These are phyloP conservation scores for Rhodofomes roseus DNA, from an alignment of 1,284 basidiomycete species.

Conservation along the genomic window DNA sequence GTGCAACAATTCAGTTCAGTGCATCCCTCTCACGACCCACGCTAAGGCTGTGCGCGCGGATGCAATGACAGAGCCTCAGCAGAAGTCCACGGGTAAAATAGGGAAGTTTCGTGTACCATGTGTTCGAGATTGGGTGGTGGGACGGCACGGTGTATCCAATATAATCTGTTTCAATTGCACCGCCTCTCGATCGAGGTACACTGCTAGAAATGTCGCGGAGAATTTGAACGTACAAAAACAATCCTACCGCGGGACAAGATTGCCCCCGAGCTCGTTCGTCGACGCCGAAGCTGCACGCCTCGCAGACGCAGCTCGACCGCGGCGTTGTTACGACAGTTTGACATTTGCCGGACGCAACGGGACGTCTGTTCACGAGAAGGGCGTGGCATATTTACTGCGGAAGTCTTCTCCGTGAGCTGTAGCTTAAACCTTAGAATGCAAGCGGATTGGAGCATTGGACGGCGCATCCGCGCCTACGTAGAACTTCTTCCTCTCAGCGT, in stretches of 20 bases:
- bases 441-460: too few relatives aligned
- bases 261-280: background rate
- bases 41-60: background rate
- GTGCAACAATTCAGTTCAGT: too few relatives aligned
- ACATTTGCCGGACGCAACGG: too few relatives aligned
- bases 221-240: background rate
- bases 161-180: background rate
- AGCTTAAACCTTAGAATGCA: too few relatives aligned
- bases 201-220: background rate
- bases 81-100: background rate
- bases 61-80: background rate
- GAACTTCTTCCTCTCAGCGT: too few relatives aligned
- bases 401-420: too few relatives aligned
- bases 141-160: background rate
- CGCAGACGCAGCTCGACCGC: too few relatives aligned
- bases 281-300: background rate
- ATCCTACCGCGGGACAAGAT: background rate
- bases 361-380: too few relatives aligned
- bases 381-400: too few relatives aligned
- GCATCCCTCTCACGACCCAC: background rate
- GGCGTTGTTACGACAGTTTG: too few relatives aligned
- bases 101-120: background rate
- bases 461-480: too few relatives aligned
- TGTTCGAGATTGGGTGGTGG: background rate
- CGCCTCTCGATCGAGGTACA: background rate